Base-by-base conservation (phyloP, 352 stramenopile species). In the Phytophthora capsici region DNA sequence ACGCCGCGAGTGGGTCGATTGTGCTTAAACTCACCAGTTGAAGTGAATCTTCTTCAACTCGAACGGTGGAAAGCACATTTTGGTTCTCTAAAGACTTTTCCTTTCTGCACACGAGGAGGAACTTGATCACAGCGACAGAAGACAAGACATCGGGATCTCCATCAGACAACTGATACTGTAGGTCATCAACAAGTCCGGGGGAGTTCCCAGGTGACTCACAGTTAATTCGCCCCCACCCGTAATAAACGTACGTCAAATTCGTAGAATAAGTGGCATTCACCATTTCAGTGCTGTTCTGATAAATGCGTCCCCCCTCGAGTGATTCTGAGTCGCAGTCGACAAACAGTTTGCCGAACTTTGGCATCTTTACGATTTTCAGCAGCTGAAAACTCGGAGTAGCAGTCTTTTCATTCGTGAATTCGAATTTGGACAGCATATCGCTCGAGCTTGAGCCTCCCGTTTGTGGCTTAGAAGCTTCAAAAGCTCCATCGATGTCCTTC, bases 41-140 rank as follows among this genome's bases (percentile, higher is more conserved):
- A 25, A 71, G 53, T 2, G 82, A 80, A 50, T 91, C 79, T 73
- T 93, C 84, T 6, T 88, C 53, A 1, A 93, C 65, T 30, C 76
- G 53, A 32, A 86, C 22, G 17, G 44, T 26, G 20, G 53, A 46
- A 37, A 74, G 25, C 3, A 47, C 54, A 16, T 71, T 69, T 10
- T 22, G 2, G 6, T 25, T 57, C 2, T 66, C 40, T 32, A 26
- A 3, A 3, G 28, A 28, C 19, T 71, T 38, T 5, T 62, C 36
- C 22, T 26, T 20, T 37, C 8, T 3, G 34, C 16, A 23, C 25
- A 14, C 17, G 22, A 70, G 62, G 26, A 77, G 58, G 61, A 83
- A 86, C 46, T 63, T 73, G 30, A 79, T 26, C 23, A 68, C 65
- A 25, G 55, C 49, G 6, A 64, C 19, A 50, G 71, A 23, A 7